Conservation (phyloP, 2,329 filamentous ascomycete species). For the Harringtonia lauricola region DNA sequence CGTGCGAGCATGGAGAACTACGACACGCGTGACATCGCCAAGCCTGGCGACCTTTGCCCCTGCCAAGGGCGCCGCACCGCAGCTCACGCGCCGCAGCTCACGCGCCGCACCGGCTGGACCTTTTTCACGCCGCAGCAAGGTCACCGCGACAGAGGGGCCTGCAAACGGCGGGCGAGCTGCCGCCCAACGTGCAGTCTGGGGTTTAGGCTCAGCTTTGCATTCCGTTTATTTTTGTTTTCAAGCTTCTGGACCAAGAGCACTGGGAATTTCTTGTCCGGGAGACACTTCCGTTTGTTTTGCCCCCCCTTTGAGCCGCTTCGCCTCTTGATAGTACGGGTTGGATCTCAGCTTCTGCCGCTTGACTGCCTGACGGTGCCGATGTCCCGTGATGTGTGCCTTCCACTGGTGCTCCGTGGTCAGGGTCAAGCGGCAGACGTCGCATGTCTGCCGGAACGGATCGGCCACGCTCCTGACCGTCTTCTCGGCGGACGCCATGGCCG, state of each 20-base stretch:
- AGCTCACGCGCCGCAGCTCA: slow-evolving; percentile 52
- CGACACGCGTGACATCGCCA: too few species aligned
- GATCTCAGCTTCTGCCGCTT: slow-evolving; percentile 16
- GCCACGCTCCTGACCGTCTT: slow-evolving; percentile 32
- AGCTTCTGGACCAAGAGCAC: too few species aligned
- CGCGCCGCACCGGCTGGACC: slow-evolving; percentile 71
- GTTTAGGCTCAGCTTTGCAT: too few species aligned
- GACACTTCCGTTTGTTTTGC: too few species aligned
- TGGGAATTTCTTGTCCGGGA: too few species aligned
- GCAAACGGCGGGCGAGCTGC: slow-evolving; percentile 55
- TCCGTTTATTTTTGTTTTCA: too few species aligned
- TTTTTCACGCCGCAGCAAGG: slow-evolving; percentile 53
- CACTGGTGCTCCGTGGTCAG: slow-evolving; percentile 43
- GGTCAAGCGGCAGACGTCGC: slow-evolving; percentile 61
- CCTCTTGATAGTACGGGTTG: too few species aligned
- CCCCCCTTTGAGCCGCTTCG: too few species aligned
- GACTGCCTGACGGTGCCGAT: slow-evolving; percentile 23
- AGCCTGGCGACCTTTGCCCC: too few species aligned
- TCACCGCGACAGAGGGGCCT: slow-evolving; percentile 54
- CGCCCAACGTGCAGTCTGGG: slow-evolving; percentile 1
- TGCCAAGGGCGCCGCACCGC: too few species aligned
- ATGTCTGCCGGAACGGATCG: slow-evolving; percentile 47
- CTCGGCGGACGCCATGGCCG: slow-evolving; percentile 24
- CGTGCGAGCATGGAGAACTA: too few species aligned
- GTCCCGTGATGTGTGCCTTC: slow-evolving; percentile 32